Base-by-base conservation (phyloP, 2,329 filamentous ascomycete genomes). In the Geosmithia morbida region DNA sequence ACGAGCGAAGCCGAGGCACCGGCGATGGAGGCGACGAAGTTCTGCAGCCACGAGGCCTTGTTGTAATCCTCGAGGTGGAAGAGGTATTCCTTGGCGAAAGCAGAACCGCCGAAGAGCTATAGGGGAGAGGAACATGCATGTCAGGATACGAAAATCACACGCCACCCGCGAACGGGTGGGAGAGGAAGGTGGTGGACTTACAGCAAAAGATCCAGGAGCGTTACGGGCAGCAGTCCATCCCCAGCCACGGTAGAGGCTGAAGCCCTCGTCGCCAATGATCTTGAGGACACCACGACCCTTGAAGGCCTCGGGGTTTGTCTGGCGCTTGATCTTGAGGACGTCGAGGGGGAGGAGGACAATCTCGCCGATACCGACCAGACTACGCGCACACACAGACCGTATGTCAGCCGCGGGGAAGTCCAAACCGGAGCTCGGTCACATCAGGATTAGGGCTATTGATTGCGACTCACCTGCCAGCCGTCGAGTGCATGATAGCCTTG, bases 221-320 rank as follows among this genome's bases (percentile, higher is more conserved):
- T 98, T 98, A 61, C 92, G 82, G 51, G 92, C 92, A 47, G 92
- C 92, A 46, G 92, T 97, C 92, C 92, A 97, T 56, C 87, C 87
- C 80, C 89, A 95, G 50, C 92, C 92, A 61, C 92, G 81, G 72
- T 98, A 98, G 46, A 98, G 71, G 45, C 88, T 88, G 59, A 97
- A 94, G 37, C 92, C 92, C 67, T 98, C 92, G 61, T 98, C 92
- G 50, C 79, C 77, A 51, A 98, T 77, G 54, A 98, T 97, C 67
- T 77, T 83, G 62, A 97, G 70, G 50, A 98, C 75, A 52, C 92
- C 92, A 59, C 92, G 85, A 56, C 90, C 90, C 55, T 88, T 81
- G 81, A 98, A 98, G 37, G 92, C 89, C 62, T 97, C 92, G 41
- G 92, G 92, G 74, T 98, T 98, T 55, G 92, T 98, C 72, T 98